These are phyloP conservation scores for Pichia sp. DNA, from an alignment of 1,139 yeast species.

Conservation along the genomic window DNA sequence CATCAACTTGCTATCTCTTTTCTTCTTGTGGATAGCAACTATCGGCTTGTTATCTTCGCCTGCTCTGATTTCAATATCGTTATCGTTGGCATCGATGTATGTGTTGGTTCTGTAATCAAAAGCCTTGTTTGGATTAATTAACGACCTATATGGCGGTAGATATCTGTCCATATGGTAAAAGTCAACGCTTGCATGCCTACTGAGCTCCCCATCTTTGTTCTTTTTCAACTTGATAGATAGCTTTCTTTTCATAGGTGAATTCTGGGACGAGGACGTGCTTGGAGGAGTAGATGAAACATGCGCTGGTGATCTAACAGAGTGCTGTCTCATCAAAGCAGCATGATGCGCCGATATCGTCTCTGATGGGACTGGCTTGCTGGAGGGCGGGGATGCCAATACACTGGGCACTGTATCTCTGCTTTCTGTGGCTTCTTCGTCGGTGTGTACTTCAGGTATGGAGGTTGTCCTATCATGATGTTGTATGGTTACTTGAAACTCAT, in stretches of 20 bases:
- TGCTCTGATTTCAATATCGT: conserved; percentile 10
- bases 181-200: conserved; percentile 12
- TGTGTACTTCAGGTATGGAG: no score
- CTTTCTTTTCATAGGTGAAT: conserved; percentile 1
- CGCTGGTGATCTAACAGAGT: not conserved
- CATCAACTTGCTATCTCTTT: conserved; percentile 19
- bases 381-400: no score
- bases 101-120: conserved; percentile 32
- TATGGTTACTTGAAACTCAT: conserved; percentile 5
- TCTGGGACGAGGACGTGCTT: not conserved
- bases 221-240: conserved; percentile 9
- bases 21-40: conserved; percentile 17
- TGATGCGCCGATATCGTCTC: no score
- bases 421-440: no score
- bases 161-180: conserved; percentile 25
- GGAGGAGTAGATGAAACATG: not conserved
- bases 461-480: no score
- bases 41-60: conserved; percentile 9
- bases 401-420: no score
- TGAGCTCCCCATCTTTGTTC: conserved; percentile 10
- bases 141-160: conserved; percentile 34
- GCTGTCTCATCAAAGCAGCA: no score
- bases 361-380: no score
- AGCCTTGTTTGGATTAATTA: conserved; percentile 30
- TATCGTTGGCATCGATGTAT: conserved; percentile 25